Conservation (phyloP, 345 rosid species). For the Eucalyptus viminalis region DNA sequence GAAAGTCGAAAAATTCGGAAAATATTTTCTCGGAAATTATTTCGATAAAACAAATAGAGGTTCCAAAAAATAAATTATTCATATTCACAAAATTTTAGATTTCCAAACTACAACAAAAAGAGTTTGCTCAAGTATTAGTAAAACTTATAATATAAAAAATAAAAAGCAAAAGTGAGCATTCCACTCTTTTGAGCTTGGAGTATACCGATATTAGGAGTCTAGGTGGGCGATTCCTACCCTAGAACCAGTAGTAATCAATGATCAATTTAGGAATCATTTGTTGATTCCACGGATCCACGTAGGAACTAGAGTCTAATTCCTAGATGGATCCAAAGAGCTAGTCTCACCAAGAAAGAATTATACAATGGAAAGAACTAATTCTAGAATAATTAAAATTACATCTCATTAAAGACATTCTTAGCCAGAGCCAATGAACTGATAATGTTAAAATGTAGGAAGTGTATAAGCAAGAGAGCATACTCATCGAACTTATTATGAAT, state of each 20-base stretch:
- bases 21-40: rapidly evolving
- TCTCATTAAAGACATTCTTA: too few relatives aligned
- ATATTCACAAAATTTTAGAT: neutral
- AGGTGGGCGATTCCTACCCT: rapidly evolving
- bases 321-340: too few relatives aligned
- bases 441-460: too few relatives aligned
- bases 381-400: too few relatives aligned
- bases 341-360: too few relatives aligned
- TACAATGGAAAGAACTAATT: too few relatives aligned
- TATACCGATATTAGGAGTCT: rapidly evolving
- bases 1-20: too few relatives aligned
- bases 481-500: too few relatives aligned
- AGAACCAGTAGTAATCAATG: rapidly evolving
- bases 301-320: too few relatives aligned
- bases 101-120: neutral
- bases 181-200: neutral
- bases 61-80: neutral
- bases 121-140: neutral
- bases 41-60: neutral
- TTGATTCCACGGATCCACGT: too few relatives aligned
- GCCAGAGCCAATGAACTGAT: rapidly evolving
- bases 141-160: neutral
- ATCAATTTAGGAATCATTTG: rapidly evolving
- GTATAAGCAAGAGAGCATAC: too few relatives aligned
- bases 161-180: neutral